Evolutionary conservation across 441 rosid genomes (phyloP).

Genomic region (Arabidopsis lyrata): DNA sequence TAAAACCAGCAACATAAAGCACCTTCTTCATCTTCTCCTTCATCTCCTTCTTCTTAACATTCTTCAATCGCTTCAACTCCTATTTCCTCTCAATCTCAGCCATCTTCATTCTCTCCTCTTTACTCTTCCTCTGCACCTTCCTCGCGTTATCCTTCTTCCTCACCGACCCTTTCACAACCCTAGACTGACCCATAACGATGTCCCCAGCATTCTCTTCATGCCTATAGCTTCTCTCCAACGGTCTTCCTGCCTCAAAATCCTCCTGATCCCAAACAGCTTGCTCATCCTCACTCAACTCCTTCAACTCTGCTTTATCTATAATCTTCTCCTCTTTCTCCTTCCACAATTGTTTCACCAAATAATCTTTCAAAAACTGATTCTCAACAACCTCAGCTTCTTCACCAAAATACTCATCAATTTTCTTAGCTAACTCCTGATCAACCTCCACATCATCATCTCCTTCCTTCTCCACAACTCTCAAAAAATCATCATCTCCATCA

Average conservation of each 20-base stretch:
- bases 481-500: background rate
- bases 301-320: slow-evolving; percentile 10
- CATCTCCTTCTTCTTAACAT: no score
- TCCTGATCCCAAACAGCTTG: slow-evolving; percentile 66
- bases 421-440: slow-evolving; percentile 54
- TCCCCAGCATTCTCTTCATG: slow-evolving; percentile 77
- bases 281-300: slow-evolving; percentile 50
- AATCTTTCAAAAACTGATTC: slow-evolving; percentile 45
- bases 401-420: slow-evolving; percentile 71
- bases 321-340: slow-evolving; percentile 53
- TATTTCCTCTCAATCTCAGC: slow-evolving; percentile 78
- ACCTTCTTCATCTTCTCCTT: no score
- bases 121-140: slow-evolving; percentile 73
- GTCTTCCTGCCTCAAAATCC: slow-evolving; percentile 53
- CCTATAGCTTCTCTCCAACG: slow-evolving; percentile 47
- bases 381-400: slow-evolving; percentile 59
- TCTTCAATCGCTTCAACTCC: slow-evolving; percentile 56
- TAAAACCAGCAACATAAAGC: no score
- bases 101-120: slow-evolving; percentile 68
- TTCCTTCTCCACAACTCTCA: slow-evolving; percentile 7
- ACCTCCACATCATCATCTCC: slow-evolving; percentile 30
- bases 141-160: slow-evolving; percentile 81
- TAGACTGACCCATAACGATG: slow-evolving; percentile 71
- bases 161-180: slow-evolving; percentile 77
- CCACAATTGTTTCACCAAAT: slow-evolving; percentile 68